Conservation (phyloP, 768 basidiomycete species). For the Boletus insuetus region DNA sequence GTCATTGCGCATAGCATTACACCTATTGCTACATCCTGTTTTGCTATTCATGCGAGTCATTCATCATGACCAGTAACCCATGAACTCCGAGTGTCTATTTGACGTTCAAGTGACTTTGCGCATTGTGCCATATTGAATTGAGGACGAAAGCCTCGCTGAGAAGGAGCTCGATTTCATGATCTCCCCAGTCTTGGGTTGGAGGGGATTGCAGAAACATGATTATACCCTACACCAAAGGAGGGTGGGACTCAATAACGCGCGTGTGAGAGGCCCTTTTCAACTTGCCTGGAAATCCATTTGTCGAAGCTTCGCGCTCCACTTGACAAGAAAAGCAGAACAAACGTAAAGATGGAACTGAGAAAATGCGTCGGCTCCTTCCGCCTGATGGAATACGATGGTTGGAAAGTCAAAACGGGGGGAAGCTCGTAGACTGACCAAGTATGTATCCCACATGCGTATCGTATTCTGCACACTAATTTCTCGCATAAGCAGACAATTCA, state of each 20-base stretch:
- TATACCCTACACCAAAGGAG: conserved; percentile 63
- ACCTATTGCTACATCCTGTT: conserved; percentile 24
- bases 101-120: conserved; percentile 78
- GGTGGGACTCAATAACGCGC: background rate
- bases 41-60: conserved; percentile 11
- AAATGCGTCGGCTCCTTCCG: conserved; percentile 96
- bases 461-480: conserved; percentile 97
- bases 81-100: conserved; percentile 33
- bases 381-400: conserved; percentile 45
- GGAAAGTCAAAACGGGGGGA: background rate
- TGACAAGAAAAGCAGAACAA: conserved; percentile 94
- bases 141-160: conserved; percentile 95
- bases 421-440: conserved; percentile 61
- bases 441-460: conserved; percentile 99
- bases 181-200: conserved; percentile 91
- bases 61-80: background rate
- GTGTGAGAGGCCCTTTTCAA: background rate
- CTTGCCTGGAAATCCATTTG: conserved; percentile 98
- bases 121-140: conserved; percentile 90
- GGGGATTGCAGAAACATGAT: conserved; percentile 98
- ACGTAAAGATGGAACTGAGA: conserved; percentile 99
- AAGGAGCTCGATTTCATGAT: conserved; percentile 93
- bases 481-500: conserved; percentile 98
- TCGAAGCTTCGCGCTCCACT: conserved; percentile 90
- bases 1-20: conserved; percentile 21